Base-by-base conservation (phyloP, 495 filamentous ascomycete species). In the Cercophora scortea region DNA sequence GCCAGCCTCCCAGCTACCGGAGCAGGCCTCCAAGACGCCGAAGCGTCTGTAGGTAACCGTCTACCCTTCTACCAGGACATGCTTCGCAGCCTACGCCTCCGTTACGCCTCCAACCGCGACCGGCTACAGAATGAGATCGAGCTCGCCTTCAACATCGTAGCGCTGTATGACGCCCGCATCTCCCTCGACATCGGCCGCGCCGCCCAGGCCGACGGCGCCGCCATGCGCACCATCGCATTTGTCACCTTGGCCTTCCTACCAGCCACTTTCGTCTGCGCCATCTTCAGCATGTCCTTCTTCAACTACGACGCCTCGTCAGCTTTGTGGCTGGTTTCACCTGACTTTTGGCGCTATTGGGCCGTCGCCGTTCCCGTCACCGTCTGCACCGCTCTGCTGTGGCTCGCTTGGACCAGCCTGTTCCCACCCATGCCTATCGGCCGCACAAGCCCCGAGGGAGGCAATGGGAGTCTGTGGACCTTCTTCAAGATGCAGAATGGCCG, bases 31-130 rank as follows among this genome's bases (percentile, higher is more conserved):
- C 25, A 25, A 25, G 25, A 25, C 25, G 25, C 25, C 25, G 25
- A 25, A 25, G 25, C 25, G 25, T 25, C 25, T 25, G 25, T 25
- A 25, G 25, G 25, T 25, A 25, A 25, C 25, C 25, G 25, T 25
- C 25, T 25, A 25, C 25, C 25, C 25, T 25, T 25, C 49, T 67
- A 62, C 49, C 59, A 65, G 35, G 59, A 65, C 50, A 67, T 70
- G 47, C 60, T 77, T 17, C 57, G 57, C 34, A 73, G 69, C 52
- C 53, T 75, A 15, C 60, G 62, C 10, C 55, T 61, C 38, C 65
- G 74, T 11, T 68, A 72, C 6, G 55, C 54, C 7, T 64, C 73
- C 0, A 77, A 74, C 46, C 60, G 70, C 45, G 67, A 66, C 47
- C 55, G 61, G 6, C 41, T 65, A 33, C 39, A 52, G 13, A 50